Conservation (phyloP, 176 grass and related monocot genomes). For the Triticum turgidum region DNA sequence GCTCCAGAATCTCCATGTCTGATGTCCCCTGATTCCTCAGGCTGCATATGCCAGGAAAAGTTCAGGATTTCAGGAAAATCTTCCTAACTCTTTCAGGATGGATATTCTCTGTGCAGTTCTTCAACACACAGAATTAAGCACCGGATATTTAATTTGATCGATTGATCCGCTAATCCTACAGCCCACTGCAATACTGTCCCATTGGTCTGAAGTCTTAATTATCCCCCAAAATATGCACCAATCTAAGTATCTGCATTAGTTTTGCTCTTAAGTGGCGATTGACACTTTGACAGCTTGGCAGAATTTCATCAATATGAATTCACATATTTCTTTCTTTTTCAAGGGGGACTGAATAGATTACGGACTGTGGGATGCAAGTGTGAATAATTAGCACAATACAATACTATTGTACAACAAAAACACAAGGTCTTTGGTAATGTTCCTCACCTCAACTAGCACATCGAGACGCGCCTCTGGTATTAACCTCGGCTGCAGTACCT, state of each 20-base stretch:
- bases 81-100: not conserved
- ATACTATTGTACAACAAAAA: not conserved
- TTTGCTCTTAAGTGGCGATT: not conserved
- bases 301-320: constrained; percentile 1
- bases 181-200: not conserved
- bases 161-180: not conserved
- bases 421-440: not conserved
- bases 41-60: constrained; percentile 15
- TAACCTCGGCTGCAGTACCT: constrained; percentile 65
- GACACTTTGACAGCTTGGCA: not conserved
- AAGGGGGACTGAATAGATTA: not conserved
- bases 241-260: not conserved
- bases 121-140: not conserved
- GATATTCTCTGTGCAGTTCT: not conserved
- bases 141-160: not conserved
- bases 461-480: constrained; percentile 53
- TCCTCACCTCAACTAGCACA: constrained; percentile 81
- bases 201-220: constrained; percentile 3
- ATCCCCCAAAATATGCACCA: not conserved
- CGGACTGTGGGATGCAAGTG: not conserved
- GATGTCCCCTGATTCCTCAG: constrained; percentile 25
- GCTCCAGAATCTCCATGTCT: constrained; percentile 21
- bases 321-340: not conserved
- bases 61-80: constrained; percentile 6
- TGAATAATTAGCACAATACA: not conserved